Evolutionary conservation across 1,139 yeast genomes (phyloP).

Genomic region (Geotrichum aggregatum): DNA sequence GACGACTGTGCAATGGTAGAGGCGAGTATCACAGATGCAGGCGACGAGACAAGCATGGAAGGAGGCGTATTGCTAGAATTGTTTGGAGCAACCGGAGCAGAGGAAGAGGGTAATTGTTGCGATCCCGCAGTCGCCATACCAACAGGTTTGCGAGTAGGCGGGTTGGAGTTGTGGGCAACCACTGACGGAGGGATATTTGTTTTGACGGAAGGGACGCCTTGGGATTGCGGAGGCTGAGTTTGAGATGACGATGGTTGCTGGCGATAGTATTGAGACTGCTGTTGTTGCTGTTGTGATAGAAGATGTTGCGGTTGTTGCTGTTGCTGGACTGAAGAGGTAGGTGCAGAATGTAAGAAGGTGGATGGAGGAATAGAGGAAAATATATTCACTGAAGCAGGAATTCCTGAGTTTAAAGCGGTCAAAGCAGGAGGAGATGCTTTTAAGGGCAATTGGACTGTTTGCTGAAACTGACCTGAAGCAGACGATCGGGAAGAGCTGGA

Average conservation of each 20-base stretch:
- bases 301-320: not conserved
- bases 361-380: not conserved
- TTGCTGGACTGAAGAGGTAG: not conserved
- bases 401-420: not conserved
- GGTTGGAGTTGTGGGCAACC: not conserved
- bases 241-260: not conserved
- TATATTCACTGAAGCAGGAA: not conserved
- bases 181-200: not conserved
- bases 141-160: not conserved
- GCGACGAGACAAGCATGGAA: not conserved
- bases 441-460: not conserved
- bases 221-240: not conserved
- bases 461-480: not conserved
- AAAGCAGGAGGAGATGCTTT: not conserved
- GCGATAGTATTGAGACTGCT: not conserved
- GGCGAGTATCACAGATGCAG: not conserved
- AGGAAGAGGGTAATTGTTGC: constrained; percentile 3
- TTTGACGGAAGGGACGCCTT: too few species aligned
- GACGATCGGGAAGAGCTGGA: not conserved
- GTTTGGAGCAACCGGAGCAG: constrained; percentile 1
- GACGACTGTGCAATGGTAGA: not conserved
- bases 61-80: not conserved
- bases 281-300: not conserved
- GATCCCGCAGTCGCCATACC: not conserved
- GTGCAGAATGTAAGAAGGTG: not conserved